Evolutionary conservation across 2,329 filamentous ascomycete species (phyloP), one percentile per base, ranked within the genome.

Genomic region (Macroventuria anomochaeta): DNA sequence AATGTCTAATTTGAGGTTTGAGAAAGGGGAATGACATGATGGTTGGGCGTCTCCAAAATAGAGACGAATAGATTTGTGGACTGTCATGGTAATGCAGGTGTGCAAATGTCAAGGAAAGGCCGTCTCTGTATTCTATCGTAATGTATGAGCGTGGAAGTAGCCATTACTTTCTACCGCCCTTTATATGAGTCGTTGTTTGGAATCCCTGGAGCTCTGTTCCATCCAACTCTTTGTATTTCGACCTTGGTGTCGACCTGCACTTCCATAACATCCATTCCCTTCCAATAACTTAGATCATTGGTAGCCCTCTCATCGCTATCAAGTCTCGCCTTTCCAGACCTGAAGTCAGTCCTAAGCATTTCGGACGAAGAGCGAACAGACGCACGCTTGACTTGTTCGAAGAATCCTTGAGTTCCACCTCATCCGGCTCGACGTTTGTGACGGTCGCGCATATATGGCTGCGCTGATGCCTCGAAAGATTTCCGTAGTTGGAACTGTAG

Each of bases 231-330:
- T n/a, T 63, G 53, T 15, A 71, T 67, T 54, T 68, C 63, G n/a
- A 71, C 64, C 33, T 59, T 65, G 1, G 62, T 68, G 38, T 70
- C 58, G 11, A 71, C 57, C 20, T 69, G 62, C 21, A 69, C 65
- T 32, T 57, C 62, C 48, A 67, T 48, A 7, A 59, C 40, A 2
- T 47, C 44, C 26, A 52, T 29, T 1, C 57, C 47, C 41, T 61
- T 64, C 46, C 62, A 61, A 17, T 23, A 38, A 8, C 51, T 26
- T 3, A 28, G 39, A 0, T 61, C 53, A 23, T 58, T 52, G 31
- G 62, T 15, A 17, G 31, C 55, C 28, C 59, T 57, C 38, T 67
- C 61, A 34, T 69, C 62, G n/a, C 52, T 64, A 10, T 61, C 58
- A n/a, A 51, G 20, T 33, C 63, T 67, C 25, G 34, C 40, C 28